Percentiles rank a stretch among this genome's conserved stretches.
Conservation (phyloP, 305 asterid species). For the Solanum hybrid region DNA sequence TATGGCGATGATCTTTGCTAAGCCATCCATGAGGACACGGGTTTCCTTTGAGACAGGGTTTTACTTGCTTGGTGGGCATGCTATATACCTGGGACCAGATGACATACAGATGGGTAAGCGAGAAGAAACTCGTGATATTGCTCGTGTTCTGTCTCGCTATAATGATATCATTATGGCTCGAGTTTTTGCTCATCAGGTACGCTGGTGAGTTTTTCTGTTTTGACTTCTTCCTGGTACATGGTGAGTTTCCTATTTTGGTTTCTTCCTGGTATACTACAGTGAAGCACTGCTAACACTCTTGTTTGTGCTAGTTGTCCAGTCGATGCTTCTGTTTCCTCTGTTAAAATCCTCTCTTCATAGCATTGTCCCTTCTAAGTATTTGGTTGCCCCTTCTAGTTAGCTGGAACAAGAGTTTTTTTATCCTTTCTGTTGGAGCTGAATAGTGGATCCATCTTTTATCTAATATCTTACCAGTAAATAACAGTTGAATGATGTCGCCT, state of each 20-base stretch:
- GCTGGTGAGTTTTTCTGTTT: conserved; percentile 41
- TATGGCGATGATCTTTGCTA: conserved; percentile 94
- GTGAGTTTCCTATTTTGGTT: conserved; percentile 1
- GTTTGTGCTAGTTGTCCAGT: neutral
- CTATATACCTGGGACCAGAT: conserved; percentile 79
- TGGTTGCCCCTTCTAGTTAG: neutral
- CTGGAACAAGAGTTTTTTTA: neutral
- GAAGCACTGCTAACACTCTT: neutral
- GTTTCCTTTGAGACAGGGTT: conserved; percentile 95
- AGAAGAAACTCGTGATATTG: conserved; percentile 96
- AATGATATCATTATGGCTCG: conserved; percentile 98
- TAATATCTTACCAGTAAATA: neutral
- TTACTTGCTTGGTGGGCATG: conserved; percentile 95
- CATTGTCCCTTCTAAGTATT: neutral
- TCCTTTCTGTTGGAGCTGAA: neutral
- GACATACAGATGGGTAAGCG: conserved; percentile 98
- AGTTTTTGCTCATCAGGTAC: conserved; percentile 95
- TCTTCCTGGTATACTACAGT: neutral
- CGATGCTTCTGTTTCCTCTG: neutral
- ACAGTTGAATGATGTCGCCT: neutral
- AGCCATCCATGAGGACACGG: conserved; percentile 97
- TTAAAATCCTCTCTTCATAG: neutral
- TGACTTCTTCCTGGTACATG: conserved; percentile 3
- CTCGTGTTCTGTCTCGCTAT: conserved; percentile 89
- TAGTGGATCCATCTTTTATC: neutral